Base-by-base conservation (phyloP, 2,329 filamentous ascomycete genomes). In the Calonectria leucothoes region DNA sequence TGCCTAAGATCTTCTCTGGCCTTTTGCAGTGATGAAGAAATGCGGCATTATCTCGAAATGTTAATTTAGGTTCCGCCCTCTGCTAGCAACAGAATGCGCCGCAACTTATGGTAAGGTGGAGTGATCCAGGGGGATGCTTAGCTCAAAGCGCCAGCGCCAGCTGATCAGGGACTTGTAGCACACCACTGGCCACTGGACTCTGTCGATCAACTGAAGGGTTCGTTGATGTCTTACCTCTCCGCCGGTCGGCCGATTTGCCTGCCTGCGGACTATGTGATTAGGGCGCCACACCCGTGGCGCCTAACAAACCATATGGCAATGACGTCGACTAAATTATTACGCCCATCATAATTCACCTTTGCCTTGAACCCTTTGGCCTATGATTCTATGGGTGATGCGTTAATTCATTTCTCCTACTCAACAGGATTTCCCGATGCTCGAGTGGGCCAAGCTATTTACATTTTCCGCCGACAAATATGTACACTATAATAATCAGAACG, bases 401-500 rank as follows among this genome's bases (percentile, higher is more conserved):
- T 66, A 68, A 69, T 70, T 72, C 61, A 20, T 66, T 25, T 70
- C 52, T 39, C 61, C 33, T 48, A 51, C 31, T 65, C 39, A 37
- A 48, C n/a, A 42, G 31, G 23, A 37, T n/a, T 29, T 33, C 31
- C 29, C 10, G 20, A 14, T 29, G 27, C 42, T 42, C 33, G 25
- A 20, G 6, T 15, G 35, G 27, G 33, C 65, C 12, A 65, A 51
- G 55, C 48, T 64, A 48, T 65, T 37, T 31, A 57, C 39, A n/a
- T 59, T 51, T 72, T 35, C 59, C 48, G 31, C 29, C 65, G 31
- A 37, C 33, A 52, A 51, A 33, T 57, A 72, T 61, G 8, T 64
- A 72, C 69, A 70, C 70, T 64, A 51, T 29, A 39, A 39, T 63
- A 69, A 72, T 70, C 72, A 37, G 71, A 45, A 74, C 39, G 35